Percentiles rank a stretch among this genome's conserved stretches.
Evolutionary conservation across 805 yeast genomes (phyloP).

Genomic region (Vanderwaltozyma verrucispora): DNA sequence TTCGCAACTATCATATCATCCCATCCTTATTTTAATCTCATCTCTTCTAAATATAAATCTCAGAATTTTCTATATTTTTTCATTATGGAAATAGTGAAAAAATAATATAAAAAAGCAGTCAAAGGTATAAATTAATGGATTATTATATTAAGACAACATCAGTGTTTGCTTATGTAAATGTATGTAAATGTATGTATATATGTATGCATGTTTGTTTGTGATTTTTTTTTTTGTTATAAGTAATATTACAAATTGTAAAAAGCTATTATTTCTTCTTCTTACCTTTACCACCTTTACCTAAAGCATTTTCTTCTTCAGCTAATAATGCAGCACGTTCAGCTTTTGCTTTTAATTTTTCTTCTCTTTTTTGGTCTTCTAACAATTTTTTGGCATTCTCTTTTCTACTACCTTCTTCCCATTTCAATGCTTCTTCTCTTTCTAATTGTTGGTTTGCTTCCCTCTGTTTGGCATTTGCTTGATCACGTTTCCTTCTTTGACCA

Average conservation of each 20-base stretch:
- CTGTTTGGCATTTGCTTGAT: constrained; percentile 23
- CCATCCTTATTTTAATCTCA: too few species aligned
- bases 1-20: too few species aligned
- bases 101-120: too few species aligned
- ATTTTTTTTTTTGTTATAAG: too few species aligned
- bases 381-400: constrained; percentile 18
- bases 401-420: constrained; percentile 27
- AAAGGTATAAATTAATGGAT: too few species aligned
- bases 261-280: constrained; percentile 9
- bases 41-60: too few species aligned
- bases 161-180: too few species aligned
- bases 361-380: constrained; percentile 25
- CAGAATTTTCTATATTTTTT: too few species aligned
- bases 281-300: constrained; percentile 20
- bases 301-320: constrained; percentile 24
- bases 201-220: not conserved
- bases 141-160: too few species aligned
- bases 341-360: constrained; percentile 23
- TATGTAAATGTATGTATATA: too few species aligned
- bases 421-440: constrained; percentile 27
- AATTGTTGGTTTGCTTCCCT: constrained; percentile 13
- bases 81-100: too few species aligned
- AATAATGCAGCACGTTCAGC: constrained; percentile 25
- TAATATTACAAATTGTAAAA: too few species aligned
- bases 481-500: constrained; percentile 27